These are phyloP conservation scores for Phytophthora syringae DNA, from an alignment of 352 stramenopile genomes.

Conservation along the genomic window DNA sequence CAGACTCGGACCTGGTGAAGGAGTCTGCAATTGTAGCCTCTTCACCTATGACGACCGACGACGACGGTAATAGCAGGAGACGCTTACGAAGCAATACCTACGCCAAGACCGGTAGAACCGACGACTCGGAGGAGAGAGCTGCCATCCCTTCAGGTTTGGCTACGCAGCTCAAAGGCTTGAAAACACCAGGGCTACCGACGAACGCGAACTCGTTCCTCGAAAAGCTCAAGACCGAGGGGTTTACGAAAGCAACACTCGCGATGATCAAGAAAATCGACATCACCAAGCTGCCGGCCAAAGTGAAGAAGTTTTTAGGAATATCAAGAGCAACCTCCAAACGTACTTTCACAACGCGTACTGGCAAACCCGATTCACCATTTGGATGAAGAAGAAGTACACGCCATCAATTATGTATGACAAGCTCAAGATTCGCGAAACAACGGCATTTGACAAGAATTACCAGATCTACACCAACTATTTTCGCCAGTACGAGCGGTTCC, in stretches of 20 bases:
- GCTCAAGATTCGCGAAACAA: conserved; percentile 12
- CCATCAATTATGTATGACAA: conserved; percentile 19
- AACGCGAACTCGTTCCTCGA: background rate
- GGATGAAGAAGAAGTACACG: conserved; percentile 10
- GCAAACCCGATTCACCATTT: conserved; percentile 16
- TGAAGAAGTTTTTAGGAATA: conserved; percentile 1
- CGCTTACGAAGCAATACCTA: background rate
- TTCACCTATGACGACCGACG: background rate
- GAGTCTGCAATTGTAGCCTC: background rate
- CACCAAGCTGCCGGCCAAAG: background rate
- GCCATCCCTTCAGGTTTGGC: conserved; percentile 1
- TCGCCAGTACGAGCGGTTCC: conserved; percentile 15
- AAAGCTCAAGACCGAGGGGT: conserved; percentile 7
- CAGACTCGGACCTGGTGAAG: background rate
- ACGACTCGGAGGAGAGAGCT: background rate
- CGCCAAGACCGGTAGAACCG: background rate
- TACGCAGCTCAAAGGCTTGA: background rate
- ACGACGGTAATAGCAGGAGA: background rate
- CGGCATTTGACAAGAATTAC: conserved; percentile 15
- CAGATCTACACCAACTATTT: conserved; percentile 23
- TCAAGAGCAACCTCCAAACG: background rate
- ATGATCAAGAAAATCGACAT: background rate
- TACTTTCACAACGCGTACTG: conserved; percentile 8
- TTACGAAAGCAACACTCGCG: background rate
- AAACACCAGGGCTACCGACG: background rate